Evolutionary conservation across 768 basidiomycete species (phyloP), one percentile per base, ranked within the genome.

Genomic region (Baorangia bicolor): DNA sequence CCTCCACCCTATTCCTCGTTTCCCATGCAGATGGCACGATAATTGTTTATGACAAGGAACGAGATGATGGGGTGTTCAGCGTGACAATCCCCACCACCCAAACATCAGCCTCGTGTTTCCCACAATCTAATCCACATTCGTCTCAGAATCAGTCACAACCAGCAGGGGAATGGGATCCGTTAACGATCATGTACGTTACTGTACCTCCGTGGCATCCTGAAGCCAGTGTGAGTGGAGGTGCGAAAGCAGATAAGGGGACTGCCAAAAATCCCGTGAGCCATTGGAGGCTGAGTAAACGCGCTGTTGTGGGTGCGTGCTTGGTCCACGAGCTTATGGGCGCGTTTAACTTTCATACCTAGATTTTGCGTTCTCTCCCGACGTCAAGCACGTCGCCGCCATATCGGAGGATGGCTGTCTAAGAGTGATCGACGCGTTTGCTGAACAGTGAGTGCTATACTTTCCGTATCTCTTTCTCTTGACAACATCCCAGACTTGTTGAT

Each of bases 281-380:
- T 68, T 96, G 93, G 93, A 80, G 86, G 51, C 75, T 95, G 10
- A 86, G 88, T 27, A 78, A 78, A 60, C 83, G 86, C 47, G 78
- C 82, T 40, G 81, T 95, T 56, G 81, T 90, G 6, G 90, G 92
- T 88, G 64, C 61, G 82, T 69, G 13, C 31, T 21, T 48, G n/a
- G 49, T 27, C 6, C 34, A 27, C 27, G 33, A 18, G 21, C 39
- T 33, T 53, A 28, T 28, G 14, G 31, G 34, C 53, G 1, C 28
- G 40, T 31, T 35, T 56, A 53, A 62, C 23, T 39, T 23, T 47
- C 30, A 39, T 48, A 21, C 31, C 4, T 56, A 94, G 94, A 92
- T 61, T 91, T 97, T 65, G 89, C 88, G 2, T 96, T 97, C 72
- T 94, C 94, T 13, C 94, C 95, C 0, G 96, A 98, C 64, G 89